A percentile compares a stretch with the other conserved stretches of the same genome.
These are phyloP conservation scores for Monotropa hypopitys DNA, from an alignment of 179 eudicot species.

Conservation along the genomic window DNA sequence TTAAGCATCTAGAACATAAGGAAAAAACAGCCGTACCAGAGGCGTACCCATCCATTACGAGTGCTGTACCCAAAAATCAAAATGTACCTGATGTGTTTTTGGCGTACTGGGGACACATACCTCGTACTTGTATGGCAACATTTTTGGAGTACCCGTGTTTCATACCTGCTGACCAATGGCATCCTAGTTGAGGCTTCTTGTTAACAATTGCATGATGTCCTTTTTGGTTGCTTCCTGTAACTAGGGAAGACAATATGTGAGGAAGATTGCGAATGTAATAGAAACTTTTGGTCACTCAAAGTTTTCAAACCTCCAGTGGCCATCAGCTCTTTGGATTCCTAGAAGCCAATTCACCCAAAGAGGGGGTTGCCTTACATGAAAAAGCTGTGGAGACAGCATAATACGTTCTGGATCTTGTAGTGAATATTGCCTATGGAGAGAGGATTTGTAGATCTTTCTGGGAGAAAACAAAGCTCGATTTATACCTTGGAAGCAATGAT, in stretches of 20 bases:
- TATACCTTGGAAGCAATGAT: neutral
- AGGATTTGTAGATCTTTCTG: neutral
- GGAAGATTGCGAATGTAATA: neutral
- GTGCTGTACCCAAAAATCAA: too few species aligned
- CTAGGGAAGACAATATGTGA: neutral
- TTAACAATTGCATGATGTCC: neutral
- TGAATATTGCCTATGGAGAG: neutral
- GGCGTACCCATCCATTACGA: too few species aligned
- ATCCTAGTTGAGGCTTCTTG: neutral
- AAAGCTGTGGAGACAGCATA: neutral
- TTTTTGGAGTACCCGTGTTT: too few species aligned
- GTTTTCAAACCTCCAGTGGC: neutral
- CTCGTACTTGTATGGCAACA: too few species aligned
- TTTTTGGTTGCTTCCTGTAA: neutral
- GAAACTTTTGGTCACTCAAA: neutral
- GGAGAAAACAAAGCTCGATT: neutral
- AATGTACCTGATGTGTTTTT: too few species aligned
- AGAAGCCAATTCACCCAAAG: neutral
- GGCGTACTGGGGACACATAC: too few species aligned
- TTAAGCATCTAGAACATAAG: too few species aligned
- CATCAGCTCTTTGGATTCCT: neutral
- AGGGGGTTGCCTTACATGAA: neutral
- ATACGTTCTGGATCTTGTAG: neutral
- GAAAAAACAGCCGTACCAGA: too few species aligned
- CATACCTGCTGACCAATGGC: neutral